These are phyloP conservation scores for Bretziella fagacearum DNA, from an alignment of 2,329 filamentous ascomycete species.

Conservation along the genomic window DNA sequence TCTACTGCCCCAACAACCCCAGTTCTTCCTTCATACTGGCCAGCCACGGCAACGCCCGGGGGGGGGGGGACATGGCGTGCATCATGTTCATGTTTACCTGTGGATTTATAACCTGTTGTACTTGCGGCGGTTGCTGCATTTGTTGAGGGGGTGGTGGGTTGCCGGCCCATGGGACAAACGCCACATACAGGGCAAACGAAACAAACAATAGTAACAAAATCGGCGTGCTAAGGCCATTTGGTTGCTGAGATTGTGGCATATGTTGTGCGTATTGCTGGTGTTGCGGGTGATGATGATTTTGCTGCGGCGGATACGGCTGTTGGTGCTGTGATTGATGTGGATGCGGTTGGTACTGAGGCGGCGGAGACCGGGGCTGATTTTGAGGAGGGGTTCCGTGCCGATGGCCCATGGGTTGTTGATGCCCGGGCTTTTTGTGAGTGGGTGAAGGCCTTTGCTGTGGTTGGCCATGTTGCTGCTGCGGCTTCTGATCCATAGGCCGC, in stretches of 20 bases:
- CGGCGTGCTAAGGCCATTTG: conserved; percentile 11
- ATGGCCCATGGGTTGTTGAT: no score
- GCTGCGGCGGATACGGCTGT: conserved; percentile 2
- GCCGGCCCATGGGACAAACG: conserved; percentile 14
- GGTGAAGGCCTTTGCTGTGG: not conserved
- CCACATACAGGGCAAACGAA: conserved; percentile 14
- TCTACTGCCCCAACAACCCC: not conserved
- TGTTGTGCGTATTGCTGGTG: conserved; percentile 8
- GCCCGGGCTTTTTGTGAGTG: no score
- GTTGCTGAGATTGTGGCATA: conserved; percentile 10
- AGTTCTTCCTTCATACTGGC: conserved; percentile 1
- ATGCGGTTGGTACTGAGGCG: not conserved
- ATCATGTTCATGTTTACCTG: conserved; percentile 7
- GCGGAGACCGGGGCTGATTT: not conserved
- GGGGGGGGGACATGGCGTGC: not conserved
- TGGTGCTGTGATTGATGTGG: not conserved
- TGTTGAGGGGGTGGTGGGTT: no score
- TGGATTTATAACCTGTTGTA: not conserved
- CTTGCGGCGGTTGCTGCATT: no score
- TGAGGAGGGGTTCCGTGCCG: not conserved
- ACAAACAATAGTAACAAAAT: conserved; percentile 14
- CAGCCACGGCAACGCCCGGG: not conserved
- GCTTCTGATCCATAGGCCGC: no score
- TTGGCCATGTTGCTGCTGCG: conserved; percentile 2
- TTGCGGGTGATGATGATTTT: no score